These are phyloP conservation scores for Blastocystis sp. DNA, from an alignment of 352 stramenopile genomes.

Conservation along the genomic window DNA sequence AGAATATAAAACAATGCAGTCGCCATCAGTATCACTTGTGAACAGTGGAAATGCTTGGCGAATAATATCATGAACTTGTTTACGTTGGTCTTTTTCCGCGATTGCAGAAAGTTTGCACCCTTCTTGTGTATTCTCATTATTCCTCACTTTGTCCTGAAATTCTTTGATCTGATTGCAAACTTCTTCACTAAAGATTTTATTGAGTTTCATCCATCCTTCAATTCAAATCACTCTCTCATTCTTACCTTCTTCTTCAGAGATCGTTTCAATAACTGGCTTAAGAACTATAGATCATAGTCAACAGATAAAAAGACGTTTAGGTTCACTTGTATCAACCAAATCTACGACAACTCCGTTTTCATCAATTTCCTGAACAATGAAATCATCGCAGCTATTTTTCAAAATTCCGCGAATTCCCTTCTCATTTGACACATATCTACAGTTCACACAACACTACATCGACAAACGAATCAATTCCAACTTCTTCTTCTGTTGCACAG, in stretches of 20 bases:
- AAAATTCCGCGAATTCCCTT: constrained; percentile 56
- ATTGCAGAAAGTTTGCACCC: neutral
- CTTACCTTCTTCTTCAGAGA: constrained; percentile 48
- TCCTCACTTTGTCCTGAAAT: neutral
- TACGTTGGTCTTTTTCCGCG: neutral
- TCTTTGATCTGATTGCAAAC: neutral
- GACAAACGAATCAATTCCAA: constrained; percentile 34
- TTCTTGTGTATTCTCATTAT: neutral
- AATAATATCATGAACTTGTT: constrained; percentile 61
- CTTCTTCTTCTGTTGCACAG: constrained; percentile 40
- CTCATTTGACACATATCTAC: neutral
- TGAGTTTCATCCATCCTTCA: constrained; percentile 25
- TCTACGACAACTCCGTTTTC: constrained; percentile 37
- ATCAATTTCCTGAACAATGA: constrained; percentile 66
- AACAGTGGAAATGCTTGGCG: neutral
- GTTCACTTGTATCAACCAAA: neutral
- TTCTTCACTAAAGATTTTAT: neutral
- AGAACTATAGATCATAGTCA: neutral
- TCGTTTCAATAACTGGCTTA: neutral
- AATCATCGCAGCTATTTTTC: constrained; percentile 57
- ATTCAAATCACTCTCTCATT: neutral
- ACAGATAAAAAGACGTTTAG: neutral
- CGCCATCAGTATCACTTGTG: constrained; percentile 18
- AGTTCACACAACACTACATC: neutral
- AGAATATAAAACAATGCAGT: constrained; percentile 12